These are phyloP conservation scores for Fomitiporia mediterranea DNA, from an alignment of 1,284 basidiomycete species.

Conservation along the genomic window DNA sequence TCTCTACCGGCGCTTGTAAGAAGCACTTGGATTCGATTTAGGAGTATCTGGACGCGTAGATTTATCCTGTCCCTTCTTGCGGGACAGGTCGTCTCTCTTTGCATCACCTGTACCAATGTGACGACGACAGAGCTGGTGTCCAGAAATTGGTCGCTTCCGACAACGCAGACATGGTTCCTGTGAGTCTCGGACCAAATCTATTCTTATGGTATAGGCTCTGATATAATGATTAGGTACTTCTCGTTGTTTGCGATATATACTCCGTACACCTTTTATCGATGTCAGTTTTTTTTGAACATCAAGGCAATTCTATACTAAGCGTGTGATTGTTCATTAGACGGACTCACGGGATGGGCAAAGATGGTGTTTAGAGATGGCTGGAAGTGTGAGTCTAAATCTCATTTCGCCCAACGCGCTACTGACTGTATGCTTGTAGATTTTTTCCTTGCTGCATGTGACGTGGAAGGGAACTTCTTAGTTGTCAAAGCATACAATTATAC, in stretches of 20 bases:
- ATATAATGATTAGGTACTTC: slow-evolving; percentile 57
- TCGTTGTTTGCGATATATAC: slow-evolving; percentile 72
- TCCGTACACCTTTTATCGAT: slow-evolving; percentile 81
- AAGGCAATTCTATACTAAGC: neutral
- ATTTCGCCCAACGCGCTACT: neutral
- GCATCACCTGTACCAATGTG: slow-evolving; percentile 82
- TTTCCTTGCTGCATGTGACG: slow-evolving; percentile 72
- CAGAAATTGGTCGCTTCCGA: slow-evolving; percentile 69
- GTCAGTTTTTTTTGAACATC: slow-evolving; percentile 35
- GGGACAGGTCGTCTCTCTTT: slow-evolving; percentile 79
- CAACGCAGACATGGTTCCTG: slow-evolving; percentile 80
- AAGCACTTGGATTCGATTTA: slow-evolving; percentile 55
- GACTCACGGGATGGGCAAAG: slow-evolving; percentile 71
- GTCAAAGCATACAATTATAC: slow-evolving; percentile 87
- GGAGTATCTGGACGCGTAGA: slow-evolving; percentile 67
- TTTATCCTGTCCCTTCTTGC: slow-evolving; percentile 65
- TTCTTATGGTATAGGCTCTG: neutral
- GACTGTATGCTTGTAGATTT: slow-evolving; percentile 46
- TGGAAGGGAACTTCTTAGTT: slow-evolving; percentile 81
- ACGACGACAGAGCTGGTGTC: slow-evolving; percentile 72
- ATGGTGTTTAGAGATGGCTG: slow-evolving; percentile 73
- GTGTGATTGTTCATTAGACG: slow-evolving; percentile 46
- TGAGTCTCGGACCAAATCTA: slow-evolving; percentile 36
- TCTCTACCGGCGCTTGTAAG: slow-evolving; percentile 46
- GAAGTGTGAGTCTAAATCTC: slow-evolving; percentile 59